Base-by-base conservation (phyloP, 257 asterid genomes). In the Petrea volubilis region DNA sequence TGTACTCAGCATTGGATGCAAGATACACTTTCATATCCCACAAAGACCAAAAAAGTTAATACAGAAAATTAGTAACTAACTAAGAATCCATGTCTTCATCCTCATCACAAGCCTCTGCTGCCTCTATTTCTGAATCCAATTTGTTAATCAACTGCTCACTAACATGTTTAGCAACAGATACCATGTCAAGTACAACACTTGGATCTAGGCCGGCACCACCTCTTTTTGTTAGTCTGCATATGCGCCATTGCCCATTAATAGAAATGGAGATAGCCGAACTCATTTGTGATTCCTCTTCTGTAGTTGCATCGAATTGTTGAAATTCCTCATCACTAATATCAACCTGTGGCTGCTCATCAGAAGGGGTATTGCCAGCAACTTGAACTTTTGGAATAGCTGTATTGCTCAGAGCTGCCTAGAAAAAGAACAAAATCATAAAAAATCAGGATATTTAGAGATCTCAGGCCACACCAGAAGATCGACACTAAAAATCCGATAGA, bases 261-360 rank as follows among this genome's bases (percentile, higher is more conserved):
- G 96, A 90, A 69, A 91, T 79, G 7, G 97, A 88, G 34, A 93
- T 70, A 41, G 98, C 97, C 0, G 96, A 93, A 72, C 94, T 91
- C 97, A 93, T 93, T 65, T 89, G 92, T 64, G 98, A 87, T 75
- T 93, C 98, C 84, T 93, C 98, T 82, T 90, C 97, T 20, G 84
- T 78, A 41, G 96, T 93, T 50, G 96, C 98, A 72, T 93, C 97
- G 18, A 93, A 88, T 59, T 90, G 95, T 18, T 85, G 76, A 80
- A 85, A 93, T 38, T 93, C 96, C 81, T 90, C 93, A 60, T 90
- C 95, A 24, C 96, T 87, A 46, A 90, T 83, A 60, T 90, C 96
- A 43, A 93, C 87, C 84, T 93, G 93, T 18, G 95, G 97, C 64
- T 85, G 92, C 70, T 84, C 92, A 46, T 85, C 87, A 0, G 91